A percentile compares a stretch with the other conserved stretches of the same genome.
Conservation (phyloP, 2,329 filamentous ascomycete genomes). For the Claviceps sp. region DNA sequence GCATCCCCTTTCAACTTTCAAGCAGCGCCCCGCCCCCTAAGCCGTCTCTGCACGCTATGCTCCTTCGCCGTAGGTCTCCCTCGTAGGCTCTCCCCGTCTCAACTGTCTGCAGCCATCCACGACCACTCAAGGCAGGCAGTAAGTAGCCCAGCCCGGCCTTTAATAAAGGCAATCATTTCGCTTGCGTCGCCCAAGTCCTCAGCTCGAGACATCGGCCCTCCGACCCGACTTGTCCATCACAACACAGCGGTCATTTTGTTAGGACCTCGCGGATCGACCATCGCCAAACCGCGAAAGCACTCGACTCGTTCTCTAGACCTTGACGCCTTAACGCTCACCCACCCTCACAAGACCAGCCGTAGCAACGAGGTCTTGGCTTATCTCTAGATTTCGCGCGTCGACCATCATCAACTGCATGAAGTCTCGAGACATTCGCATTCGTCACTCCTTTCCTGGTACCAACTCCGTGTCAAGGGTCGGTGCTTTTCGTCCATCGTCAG, state of each 20-base stretch:
- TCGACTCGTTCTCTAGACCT: slow-evolving; percentile 1
- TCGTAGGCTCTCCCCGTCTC: background rate
- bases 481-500: slow-evolving; percentile 9
- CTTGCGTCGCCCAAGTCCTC: slow-evolving; percentile 34
- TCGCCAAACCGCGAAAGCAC: slow-evolving; percentile 4
- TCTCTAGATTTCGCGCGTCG: slow-evolving; percentile 6
- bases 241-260: slow-evolving; percentile 7
- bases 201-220: slow-evolving; percentile 28
- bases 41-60: slow-evolving; percentile 3
- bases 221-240: slow-evolving; percentile 5
- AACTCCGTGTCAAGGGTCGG: slow-evolving; percentile 14
- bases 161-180: slow-evolving; percentile 36
- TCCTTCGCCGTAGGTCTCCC: background rate
- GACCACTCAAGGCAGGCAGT: slow-evolving; percentile 10
- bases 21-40: slow-evolving; percentile 4
- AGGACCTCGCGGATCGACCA: slow-evolving; percentile 2
- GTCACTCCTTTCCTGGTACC: background rate
- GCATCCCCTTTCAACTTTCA: slow-evolving; percentile 8
- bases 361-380: slow-evolving; percentile 1
- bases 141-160: slow-evolving; percentile 4
- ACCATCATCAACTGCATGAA: slow-evolving; percentile 2
- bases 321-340: slow-evolving; percentile 2
- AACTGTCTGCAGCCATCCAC: slow-evolving; percentile 13
- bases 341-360: slow-evolving; percentile 1
- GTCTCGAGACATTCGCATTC: background rate